These are phyloP conservation scores for Corylus americana DNA, from an alignment of 306 rosid species.

Conservation along the genomic window DNA sequence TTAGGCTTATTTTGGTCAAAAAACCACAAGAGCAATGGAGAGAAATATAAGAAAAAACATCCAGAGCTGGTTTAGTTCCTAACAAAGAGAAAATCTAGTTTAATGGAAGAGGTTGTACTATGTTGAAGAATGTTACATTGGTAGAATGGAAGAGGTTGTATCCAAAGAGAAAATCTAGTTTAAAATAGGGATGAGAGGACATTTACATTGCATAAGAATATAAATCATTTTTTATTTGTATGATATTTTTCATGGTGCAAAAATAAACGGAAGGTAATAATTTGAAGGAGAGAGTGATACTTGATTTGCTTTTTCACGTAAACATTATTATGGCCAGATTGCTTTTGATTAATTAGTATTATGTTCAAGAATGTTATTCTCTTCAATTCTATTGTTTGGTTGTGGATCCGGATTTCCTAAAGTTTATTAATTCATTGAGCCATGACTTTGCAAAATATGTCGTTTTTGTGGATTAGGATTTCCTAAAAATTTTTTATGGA, in stretches of 20 bases:
- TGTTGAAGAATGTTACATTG: not conserved
- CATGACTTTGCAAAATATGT: too few species aligned
- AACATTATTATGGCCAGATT: not conserved
- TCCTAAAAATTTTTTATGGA: too few species aligned
- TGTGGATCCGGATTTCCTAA: too few species aligned
- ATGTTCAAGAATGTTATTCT: not conserved
- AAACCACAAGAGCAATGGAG: not conserved
- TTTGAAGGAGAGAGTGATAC: not conserved
- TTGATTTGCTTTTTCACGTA: conserved; percentile 1
- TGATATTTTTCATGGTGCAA: conserved; percentile 17
- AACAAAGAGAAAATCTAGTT: not conserved
- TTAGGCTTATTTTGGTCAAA: conserved; percentile 19
- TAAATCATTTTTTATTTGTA: conserved; percentile 1
- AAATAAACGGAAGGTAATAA: conserved; percentile 20
- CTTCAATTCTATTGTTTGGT: not conserved
- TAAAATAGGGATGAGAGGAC: conserved; percentile 18
- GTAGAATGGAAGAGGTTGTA: conserved; percentile 24
- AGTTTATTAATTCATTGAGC: too few species aligned
- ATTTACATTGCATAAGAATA: conserved; percentile 24
- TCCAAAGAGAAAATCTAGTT: conserved; percentile 22
- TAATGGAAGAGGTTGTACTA: not conserved
- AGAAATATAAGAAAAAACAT: not conserved
- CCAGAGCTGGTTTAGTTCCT: conserved; percentile 25
- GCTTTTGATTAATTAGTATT: conserved; percentile 9
- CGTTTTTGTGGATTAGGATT: too few species aligned